Evolutionary conservation across 106 monocot species (phyloP).

Genomic region (Iris macrosiphon): DNA sequence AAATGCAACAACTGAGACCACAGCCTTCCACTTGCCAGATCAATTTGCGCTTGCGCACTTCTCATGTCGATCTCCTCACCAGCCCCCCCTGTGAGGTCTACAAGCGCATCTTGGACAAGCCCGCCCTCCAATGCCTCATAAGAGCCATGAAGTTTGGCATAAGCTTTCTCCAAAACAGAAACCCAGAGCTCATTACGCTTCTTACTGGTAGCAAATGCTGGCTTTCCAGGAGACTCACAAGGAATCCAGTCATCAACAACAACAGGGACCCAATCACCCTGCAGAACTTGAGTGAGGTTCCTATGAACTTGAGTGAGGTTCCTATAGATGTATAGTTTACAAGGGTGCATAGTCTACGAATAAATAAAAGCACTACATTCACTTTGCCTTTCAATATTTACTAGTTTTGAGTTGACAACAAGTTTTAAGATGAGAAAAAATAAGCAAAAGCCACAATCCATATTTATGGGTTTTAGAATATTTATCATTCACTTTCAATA

Average conservation of each 20-base stretch:
- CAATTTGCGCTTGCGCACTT: conserved; percentile 87
- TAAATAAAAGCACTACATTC: too few species aligned
- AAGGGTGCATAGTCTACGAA: too few species aligned
- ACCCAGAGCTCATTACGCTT: conserved; percentile 96
- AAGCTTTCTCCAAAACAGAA: conserved; percentile 94
- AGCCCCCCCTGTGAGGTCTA: conserved; percentile 96
- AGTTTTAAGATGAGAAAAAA: too few species aligned
- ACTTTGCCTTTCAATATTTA: too few species aligned
- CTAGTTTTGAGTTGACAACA: too few species aligned
- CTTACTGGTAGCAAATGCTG: conserved; percentile 95
- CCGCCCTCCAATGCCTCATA: conserved; percentile 98
- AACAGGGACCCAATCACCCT: conserved; percentile 99
- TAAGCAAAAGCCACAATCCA: too few species aligned
- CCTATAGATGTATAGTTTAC: too few species aligned
- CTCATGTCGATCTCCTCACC: conserved; percentile 99
- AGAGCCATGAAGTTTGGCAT: conserved; percentile 97
- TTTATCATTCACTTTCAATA: too few species aligned
- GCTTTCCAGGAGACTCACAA: conserved; percentile 87
- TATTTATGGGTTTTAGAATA: too few species aligned
- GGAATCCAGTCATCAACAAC: conserved; percentile 99
- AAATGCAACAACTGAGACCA: conserved; percentile 97
- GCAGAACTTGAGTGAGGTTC: neutral
- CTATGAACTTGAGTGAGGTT: too few species aligned
- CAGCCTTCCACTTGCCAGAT: conserved; percentile 92
- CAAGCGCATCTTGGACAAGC: conserved; percentile 99